phyloP scores from a whole-genome alignment of 2,329 filamentous ascomycete genomes.

The Aureobasidium sp. region DNA sequence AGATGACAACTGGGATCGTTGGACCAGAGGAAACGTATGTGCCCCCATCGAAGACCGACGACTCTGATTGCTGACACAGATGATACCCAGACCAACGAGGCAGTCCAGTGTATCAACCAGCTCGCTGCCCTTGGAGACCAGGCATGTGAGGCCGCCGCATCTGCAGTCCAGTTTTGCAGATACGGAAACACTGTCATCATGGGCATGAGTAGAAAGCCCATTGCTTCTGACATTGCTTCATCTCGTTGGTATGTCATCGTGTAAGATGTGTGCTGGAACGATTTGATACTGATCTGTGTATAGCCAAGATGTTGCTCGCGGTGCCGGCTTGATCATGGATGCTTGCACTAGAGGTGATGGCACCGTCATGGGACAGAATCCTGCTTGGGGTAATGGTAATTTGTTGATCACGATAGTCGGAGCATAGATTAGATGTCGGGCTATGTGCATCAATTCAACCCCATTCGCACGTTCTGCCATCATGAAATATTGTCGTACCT shows the following conservation, averaged over 20 bases:
- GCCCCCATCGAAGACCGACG: not conserved
- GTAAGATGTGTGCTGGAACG: too few relatives aligned
- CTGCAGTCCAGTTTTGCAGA: not conserved
- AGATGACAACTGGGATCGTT: not conserved
- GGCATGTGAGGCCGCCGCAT: not conserved
- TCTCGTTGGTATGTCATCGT: not conserved
- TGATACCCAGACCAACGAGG: not conserved
- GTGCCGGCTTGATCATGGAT: not conserved
- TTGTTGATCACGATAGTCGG: not conserved
- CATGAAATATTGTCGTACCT: too few relatives aligned
- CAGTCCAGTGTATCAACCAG: not conserved
- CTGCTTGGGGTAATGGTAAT: not conserved
- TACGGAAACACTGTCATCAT: not conserved
- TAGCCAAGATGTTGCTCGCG: not conserved
- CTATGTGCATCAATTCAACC: too few relatives aligned
- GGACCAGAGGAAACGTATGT: not conserved
- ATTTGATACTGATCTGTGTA: not conserved
- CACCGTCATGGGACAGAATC: not conserved
- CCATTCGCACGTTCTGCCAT: too few relatives aligned
- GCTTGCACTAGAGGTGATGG: not conserved
- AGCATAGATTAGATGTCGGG: not conserved
- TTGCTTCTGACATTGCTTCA: not conserved
- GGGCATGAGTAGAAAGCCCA: too few relatives aligned
- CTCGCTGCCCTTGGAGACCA: not conserved
- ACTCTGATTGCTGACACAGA: not conserved